Evolutionary conservation across 2,329 filamentous ascomycete genomes (phyloP), one percentile per base, ranked within the genome.

Genomic region (Coccinonectria pachysandricola): DNA sequence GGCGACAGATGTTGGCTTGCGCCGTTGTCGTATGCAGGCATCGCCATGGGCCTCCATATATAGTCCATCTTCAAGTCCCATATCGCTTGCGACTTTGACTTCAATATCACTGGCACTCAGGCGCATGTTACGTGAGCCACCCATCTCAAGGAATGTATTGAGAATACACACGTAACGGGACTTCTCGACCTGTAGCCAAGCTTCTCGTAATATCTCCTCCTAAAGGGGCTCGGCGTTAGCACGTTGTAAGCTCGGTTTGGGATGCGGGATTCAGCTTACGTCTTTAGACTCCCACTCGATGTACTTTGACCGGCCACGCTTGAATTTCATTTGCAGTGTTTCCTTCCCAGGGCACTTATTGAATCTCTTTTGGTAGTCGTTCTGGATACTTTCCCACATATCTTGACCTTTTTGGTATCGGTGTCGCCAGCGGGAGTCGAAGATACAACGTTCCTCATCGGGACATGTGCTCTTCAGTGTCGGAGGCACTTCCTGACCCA

Each of bases 341-440:
- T 68, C 63, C 35, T 66, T 64, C 19, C 59, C 54, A 5, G 52
- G 53, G 9, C 50, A 49, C 33, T 57, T 52, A 7, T 43, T 29
- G 26, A 59, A 60, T 12, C 32, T 32, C 7, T 36, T 30, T 9
- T 43, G 43, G 33, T 57, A 72, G 30, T 63, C 58, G 5, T 43
- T 45, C 24, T 60, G 56, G 31, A 74, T 71, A 19, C 57, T 54
- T 13, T 68, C 60, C 69, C 69, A 74, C 67, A 73, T 73, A 17
- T 68, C 65, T 36, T 68, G 67, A 10, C 69, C 68, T 39, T 66
- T 68, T 26, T 59, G 54, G 12, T 58, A 41, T 10, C 58, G 50
- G 37, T 62, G 57, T 13, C 58, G 43, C 43, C 59, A 60, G 8
- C 66, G 56, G n/a, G 65, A 56, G 14, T 64, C 52, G 24, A 71